Evolutionary conservation across 768 basidiomycete species (phyloP).

Genomic region (Trametes meyenii): DNA sequence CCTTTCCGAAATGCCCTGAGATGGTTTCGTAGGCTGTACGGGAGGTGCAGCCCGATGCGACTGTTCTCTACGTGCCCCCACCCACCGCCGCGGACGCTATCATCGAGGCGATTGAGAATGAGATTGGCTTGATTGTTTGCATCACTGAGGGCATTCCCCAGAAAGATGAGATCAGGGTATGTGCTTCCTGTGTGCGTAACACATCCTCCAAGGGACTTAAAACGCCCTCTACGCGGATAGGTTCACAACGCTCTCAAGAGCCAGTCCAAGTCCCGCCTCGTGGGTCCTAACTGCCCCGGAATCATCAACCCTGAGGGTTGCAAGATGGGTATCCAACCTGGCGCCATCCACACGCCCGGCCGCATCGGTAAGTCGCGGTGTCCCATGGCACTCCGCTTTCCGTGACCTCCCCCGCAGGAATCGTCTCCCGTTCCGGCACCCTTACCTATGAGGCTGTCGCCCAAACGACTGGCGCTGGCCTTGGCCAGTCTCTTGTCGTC

Average conservation of each 20-base stretch:
- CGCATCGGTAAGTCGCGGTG: constrained; percentile 72
- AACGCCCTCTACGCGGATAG: constrained; percentile 39
- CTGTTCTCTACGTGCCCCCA: constrained; percentile 98
- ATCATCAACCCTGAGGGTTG: constrained; percentile 97
- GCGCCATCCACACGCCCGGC: constrained; percentile 95
- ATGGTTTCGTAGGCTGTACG: constrained; percentile 69
- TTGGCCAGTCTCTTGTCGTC: constrained; percentile 95
- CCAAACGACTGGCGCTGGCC: constrained; percentile 93
- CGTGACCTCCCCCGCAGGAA: constrained; percentile 52
- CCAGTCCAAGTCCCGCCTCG: constrained; percentile 93
- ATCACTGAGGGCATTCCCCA: constrained; percentile 99
- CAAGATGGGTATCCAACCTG: constrained; percentile 99
- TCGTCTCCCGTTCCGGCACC: constrained; percentile 94
- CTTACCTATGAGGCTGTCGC: constrained; percentile 98
- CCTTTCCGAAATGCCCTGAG: constrained; percentile 24
- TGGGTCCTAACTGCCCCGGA: constrained; percentile 98
- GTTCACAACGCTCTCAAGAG: constrained; percentile 92
- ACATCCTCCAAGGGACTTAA: background rate
- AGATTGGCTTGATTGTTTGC: constrained; percentile 96
- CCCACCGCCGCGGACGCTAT: constrained; percentile 95
- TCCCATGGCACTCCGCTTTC: background rate
- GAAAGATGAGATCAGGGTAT: constrained; percentile 88
- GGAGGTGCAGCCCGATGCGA: constrained; percentile 87
- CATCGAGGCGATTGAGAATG: constrained; percentile 97
- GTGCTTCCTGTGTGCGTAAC: background rate